A percentile compares a stretch with the other conserved stretches of the same genome.
phyloP scores from a whole-genome alignment of 129 eudicot species.

The Saposhnikovia divaricata region DNA sequence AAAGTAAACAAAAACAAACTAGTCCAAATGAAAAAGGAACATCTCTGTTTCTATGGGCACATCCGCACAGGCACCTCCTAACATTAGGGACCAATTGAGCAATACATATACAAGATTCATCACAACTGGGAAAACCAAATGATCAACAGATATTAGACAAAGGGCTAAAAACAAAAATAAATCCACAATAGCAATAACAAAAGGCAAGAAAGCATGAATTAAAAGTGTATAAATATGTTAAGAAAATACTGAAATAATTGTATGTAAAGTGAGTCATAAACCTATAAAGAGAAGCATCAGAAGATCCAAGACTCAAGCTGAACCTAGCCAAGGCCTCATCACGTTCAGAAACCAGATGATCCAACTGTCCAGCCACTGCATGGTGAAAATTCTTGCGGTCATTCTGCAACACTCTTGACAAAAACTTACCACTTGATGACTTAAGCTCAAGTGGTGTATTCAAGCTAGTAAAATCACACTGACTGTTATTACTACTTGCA shows the following conservation, averaged over 20 bases:
- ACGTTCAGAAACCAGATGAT: slow-evolving; percentile 39
- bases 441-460: slow-evolving; percentile 58
- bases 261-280: slow-evolving; percentile 8
- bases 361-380: slow-evolving; percentile 54
- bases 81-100: neutral
- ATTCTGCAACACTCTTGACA: slow-evolving; percentile 53
- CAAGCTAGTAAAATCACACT: slow-evolving; percentile 44
- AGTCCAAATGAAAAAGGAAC: neutral
- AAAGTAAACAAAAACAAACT: neutral
- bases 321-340: slow-evolving; percentile 44
- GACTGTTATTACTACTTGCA: slow-evolving; percentile 4
- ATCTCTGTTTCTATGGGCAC: neutral
- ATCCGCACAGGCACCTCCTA: neutral
- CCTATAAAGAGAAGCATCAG: slow-evolving; percentile 73
- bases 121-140: neutral
- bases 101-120: neutral
- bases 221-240: neutral
- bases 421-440: slow-evolving; percentile 53
- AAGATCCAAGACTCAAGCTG: slow-evolving; percentile 39
- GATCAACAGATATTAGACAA: neutral
- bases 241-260: neutral
- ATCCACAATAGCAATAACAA: neutral
- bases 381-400: slow-evolving; percentile 49
- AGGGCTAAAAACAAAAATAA: neutral
- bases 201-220: neutral